A percentile compares a stretch with the other conserved stretches of the same genome.
phyloP scores from a whole-genome alignment of 139 green algal species.

The Chlamydomonas urium region DNA sequence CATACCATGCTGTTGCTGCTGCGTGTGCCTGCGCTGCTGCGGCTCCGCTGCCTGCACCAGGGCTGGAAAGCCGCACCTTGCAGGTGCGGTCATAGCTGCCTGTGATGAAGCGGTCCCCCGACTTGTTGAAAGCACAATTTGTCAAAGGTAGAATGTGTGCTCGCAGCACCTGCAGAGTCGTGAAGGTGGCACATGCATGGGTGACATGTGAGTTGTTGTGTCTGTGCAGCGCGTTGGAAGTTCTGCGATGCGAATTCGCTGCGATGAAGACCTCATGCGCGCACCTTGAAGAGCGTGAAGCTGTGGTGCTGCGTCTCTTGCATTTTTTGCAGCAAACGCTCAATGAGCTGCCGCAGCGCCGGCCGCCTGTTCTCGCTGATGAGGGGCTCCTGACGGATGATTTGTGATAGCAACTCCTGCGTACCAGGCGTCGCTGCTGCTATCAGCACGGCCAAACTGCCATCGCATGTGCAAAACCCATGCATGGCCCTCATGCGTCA shows the following conservation, averaged over 20 bases:
- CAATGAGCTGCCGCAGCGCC: constrained; percentile 49
- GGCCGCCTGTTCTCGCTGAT: constrained; percentile 51
- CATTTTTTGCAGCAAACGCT: constrained; percentile 56
- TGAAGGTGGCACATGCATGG: background rate
- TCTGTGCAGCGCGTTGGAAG: no score
- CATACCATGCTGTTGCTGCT: background rate
- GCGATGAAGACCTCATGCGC: no score
- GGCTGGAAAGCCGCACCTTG: no score
- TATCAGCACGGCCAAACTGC: no score
- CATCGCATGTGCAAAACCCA: no score
- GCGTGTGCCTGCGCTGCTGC: background rate
- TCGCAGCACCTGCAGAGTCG: constrained; percentile 46
- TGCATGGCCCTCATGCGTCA: no score
- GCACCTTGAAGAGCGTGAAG: constrained; percentile 63
- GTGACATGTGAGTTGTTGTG: background rate
- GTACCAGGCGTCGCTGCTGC: no score
- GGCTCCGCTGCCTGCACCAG: background rate
- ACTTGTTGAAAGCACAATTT: constrained; percentile 82
- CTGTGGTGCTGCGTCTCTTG: constrained; percentile 40
- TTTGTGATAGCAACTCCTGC: constrained; percentile 49
- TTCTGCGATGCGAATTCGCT: no score
- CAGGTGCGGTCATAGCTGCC: constrained; percentile 73
- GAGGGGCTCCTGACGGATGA: constrained; percentile 59
- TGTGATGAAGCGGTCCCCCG: constrained; percentile 71
- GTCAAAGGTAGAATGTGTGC: constrained; percentile 74